Conservation (phyloP, 768 basidiomycete species). For the Chlorophyllum brunneum region DNA sequence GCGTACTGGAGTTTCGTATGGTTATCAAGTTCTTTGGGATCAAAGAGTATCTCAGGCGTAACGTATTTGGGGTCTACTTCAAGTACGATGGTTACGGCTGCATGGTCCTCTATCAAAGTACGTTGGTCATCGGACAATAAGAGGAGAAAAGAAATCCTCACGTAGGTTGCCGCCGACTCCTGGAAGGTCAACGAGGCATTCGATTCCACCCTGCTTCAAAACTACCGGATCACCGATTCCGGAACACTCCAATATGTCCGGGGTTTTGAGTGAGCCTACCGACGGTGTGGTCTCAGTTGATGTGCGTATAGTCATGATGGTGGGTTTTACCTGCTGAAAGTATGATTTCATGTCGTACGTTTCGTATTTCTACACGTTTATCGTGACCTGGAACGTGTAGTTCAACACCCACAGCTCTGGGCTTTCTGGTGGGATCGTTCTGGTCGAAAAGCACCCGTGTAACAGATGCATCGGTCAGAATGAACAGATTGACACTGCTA, state of each 20-base stretch:
- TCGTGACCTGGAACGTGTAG: neutral
- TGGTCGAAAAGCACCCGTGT: conserved; percentile 4
- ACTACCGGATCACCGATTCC: conserved; percentile 9
- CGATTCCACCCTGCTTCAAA: conserved; percentile 3
- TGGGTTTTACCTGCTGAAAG: conserved; percentile 42
- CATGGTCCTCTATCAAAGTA: conserved; percentile 6
- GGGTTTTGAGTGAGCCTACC: conserved; percentile 17
- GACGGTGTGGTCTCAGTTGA: neutral
- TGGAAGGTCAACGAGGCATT: conserved; percentile 7
- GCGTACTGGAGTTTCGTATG: conserved; percentile 11
- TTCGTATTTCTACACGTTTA: neutral
- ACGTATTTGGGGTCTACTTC: conserved; percentile 4
- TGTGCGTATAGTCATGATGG: neutral
- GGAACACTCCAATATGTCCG: conserved; percentile 22
- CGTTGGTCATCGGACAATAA: neutral
- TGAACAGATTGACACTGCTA: conserved; percentile 20
- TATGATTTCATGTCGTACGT: conserved; percentile 39
- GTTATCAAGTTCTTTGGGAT: conserved; percentile 1
- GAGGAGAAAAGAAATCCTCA: neutral
- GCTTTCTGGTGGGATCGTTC: neutral
- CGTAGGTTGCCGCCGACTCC: conserved; percentile 11
- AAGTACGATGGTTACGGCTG: neutral
- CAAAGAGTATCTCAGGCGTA: neutral
- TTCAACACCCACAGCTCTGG: conserved; percentile 5
- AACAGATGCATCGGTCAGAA: conserved; percentile 21